Evolutionary conservation across 2,329 filamentous ascomycete genomes (phyloP).

Genomic region (Verticillium zaregamsianum): DNA sequence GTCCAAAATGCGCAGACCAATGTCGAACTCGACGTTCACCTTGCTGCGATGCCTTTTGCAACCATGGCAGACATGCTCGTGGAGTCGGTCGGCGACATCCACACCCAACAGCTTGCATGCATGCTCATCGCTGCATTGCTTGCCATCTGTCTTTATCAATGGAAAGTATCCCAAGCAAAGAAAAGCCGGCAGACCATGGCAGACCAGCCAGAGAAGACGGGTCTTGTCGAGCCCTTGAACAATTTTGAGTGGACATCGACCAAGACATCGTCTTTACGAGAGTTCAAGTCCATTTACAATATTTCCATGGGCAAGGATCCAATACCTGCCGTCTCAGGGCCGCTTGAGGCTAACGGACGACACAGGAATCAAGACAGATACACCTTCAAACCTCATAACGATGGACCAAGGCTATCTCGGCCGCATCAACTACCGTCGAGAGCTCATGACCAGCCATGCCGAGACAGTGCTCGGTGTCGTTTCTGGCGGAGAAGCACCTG

Average conservation of each 20-base stretch:
- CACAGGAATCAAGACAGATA: constrained; percentile 37
- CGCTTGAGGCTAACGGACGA: neutral
- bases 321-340: neutral
- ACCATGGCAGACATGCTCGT: neutral
- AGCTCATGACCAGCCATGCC: constrained; percentile 32
- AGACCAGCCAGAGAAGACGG: neutral
- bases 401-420: constrained; percentile 47
- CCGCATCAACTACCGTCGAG: constrained; percentile 34
- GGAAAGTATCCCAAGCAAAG: neutral
- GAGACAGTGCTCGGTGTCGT: constrained; percentile 37
- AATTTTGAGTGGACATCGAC: constrained; percentile 35
- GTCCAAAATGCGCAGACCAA: neutral
- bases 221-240: constrained; percentile 19
- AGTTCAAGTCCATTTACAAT: constrained; percentile 48
- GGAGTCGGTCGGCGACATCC: neutral
- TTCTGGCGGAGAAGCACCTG: constrained; percentile 32
- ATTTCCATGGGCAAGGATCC: constrained; percentile 47
- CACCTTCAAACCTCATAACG: constrained; percentile 45
- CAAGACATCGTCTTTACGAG: constrained; percentile 35
- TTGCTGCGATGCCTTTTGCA: neutral
- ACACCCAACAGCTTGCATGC: neutral
- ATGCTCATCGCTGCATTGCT: neutral
- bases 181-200: neutral
- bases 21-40: neutral
- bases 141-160: neutral